Conservation (phyloP, 805 yeast genomes). For the Metschnikowia proteae region DNA sequence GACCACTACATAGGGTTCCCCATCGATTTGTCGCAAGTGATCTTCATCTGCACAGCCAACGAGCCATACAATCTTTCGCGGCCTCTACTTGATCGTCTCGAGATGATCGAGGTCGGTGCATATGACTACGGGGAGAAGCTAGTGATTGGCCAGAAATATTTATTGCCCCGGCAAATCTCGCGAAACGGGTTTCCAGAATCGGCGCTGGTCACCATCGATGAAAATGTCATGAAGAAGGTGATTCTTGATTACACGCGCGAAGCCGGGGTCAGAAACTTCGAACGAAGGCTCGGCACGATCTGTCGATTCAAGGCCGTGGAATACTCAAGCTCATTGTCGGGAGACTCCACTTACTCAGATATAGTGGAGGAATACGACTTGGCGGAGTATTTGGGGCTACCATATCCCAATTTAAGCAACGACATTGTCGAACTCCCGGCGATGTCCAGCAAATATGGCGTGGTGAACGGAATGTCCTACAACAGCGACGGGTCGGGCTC, state of each 20-base stretch:
- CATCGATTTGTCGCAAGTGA: constrained; percentile 72
- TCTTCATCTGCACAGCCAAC: constrained; percentile 85
- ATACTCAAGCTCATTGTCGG: constrained; percentile 35
- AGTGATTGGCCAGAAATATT: constrained; percentile 62
- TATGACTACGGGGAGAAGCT: constrained; percentile 76
- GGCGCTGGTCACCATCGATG: constrained; percentile 43
- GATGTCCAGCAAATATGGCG: constrained; percentile 56
- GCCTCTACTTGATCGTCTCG: constrained; percentile 82
- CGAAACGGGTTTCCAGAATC: constrained; percentile 56
- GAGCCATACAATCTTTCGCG: constrained; percentile 65
- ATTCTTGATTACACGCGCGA: constrained; percentile 75
- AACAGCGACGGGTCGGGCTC: constrained; percentile 86
- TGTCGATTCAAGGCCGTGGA: constrained; percentile 84
- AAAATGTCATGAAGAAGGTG: constrained; percentile 55
- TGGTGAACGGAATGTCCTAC: constrained; percentile 85
- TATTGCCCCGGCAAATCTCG: constrained; percentile 70
- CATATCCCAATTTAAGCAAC: constrained; percentile 38
- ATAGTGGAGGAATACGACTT: constrained; percentile 52
- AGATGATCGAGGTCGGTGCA: constrained; percentile 72
- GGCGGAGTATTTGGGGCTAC: constrained; percentile 66
- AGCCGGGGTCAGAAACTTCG: constrained; percentile 81
- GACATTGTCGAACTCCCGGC: constrained; percentile 39
- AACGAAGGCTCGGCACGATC: constrained; percentile 67
- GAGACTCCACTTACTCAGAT: constrained; percentile 28
- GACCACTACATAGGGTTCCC: constrained; percentile 89